Percentiles rank a stretch among this genome's conserved stretches.
phyloP scores from a whole-genome alignment of 2,329 filamentous ascomycete genomes.

The Aspergillus hiratsukae region DNA sequence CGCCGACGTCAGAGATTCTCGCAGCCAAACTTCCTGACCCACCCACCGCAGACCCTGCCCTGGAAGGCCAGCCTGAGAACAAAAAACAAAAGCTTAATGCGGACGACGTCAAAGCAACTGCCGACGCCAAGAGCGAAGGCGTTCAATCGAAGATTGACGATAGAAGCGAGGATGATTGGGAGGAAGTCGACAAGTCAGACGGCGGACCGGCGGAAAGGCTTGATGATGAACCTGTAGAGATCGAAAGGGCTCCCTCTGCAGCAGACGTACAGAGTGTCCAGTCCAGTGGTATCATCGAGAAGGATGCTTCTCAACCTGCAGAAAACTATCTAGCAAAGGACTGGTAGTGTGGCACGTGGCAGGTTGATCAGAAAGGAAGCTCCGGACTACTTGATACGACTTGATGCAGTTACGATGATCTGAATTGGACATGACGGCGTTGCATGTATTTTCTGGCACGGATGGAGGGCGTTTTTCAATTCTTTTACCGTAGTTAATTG shows the following conservation, averaged over 20 bases:
- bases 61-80: conserved; percentile 39
- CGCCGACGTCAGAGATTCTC: conserved; percentile 24
- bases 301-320: conserved; percentile 19
- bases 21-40: conserved; percentile 46
- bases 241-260: conserved; percentile 25
- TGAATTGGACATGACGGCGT: neutral
- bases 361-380: neutral
- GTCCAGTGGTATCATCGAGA: conserved; percentile 28
- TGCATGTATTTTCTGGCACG: neutral
- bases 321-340: conserved; percentile 19
- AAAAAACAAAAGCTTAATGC: conserved; percentile 46
- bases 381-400: neutral
- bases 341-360: conserved; percentile 5
- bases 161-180: conserved; percentile 37
- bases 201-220: conserved; percentile 21
- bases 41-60: conserved; percentile 44
- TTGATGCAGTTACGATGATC: neutral
- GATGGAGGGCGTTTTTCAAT: neutral
- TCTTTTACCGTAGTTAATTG: neutral
- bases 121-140: conserved; percentile 1
- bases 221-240: conserved; percentile 32
- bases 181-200: conserved; percentile 31
- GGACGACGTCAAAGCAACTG: conserved; percentile 2
- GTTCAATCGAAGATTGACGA: conserved; percentile 18
- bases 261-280: conserved; percentile 34